Base-by-base conservation (phyloP, 345 rosid species). In the Camelina hispida region DNA sequence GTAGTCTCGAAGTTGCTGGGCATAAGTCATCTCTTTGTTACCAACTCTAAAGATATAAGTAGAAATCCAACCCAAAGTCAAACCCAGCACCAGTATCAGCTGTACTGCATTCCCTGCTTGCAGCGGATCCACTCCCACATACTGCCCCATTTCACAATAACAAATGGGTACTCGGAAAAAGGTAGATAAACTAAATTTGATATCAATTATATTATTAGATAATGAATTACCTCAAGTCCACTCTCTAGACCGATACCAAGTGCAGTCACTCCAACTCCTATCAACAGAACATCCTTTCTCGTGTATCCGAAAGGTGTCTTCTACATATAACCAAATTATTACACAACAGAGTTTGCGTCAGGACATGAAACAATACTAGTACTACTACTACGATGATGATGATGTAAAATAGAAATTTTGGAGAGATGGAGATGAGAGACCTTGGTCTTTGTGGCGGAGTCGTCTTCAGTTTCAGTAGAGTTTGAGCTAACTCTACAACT, bases 1-100 rank as follows among this genome's bases (percentile, higher is more conserved):
- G 55, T 94, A 91, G 87, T 94, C 93, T 53, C 96, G 95, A 37
- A 94, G 80, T 75, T 94, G 98, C 71, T 90, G 95, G 51, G 97
- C 96, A 54, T 94, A 90, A 1, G 97, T 94, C 97, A 94, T 94
- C 81, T 94, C 98, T 85, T 94, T 94, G 87, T 90, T 94, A 4
- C 93, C 89, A 37, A 94, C 98, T 71, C 98, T 84, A 66, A 94
- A 91, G 79, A 94, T 85, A 65, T 91, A 94, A 17, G 95, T 94
- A 2, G 90, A 88, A 56, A 94, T 88, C 98, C 98, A 91, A 77
- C 97, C 98, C 66, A 94, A 67, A 5, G 95, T 94, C 56, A 94
- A 87, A 37, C 98, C 98, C 68, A 90, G 74, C 50, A 94, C 98
- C 75, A 91, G 12, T 44, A 94, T 83, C 78, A 94, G 78, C 79